A percentile compares a stretch with the other conserved stretches of the same genome.
Conservation (phyloP, 2,329 filamentous ascomycete species). For the Paecilomyces sp. region DNA sequence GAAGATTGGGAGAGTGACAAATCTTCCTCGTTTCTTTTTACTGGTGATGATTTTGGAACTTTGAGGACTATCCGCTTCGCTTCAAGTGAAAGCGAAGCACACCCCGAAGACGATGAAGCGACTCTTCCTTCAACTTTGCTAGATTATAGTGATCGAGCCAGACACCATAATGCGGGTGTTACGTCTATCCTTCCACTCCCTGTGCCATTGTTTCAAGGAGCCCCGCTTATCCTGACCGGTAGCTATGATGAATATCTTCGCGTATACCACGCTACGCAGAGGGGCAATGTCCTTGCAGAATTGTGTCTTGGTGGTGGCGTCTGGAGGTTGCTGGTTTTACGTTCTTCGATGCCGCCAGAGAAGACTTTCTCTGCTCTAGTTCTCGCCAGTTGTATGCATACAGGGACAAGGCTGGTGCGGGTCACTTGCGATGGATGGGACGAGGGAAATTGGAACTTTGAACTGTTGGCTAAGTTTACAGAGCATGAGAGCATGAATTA, state of each 20-base stretch:
- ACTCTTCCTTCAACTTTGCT: conserved; percentile 10
- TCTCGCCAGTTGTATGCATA: conserved; percentile 93
- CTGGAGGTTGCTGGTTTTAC: conserved; percentile 66
- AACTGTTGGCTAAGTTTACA: conserved; percentile 64
- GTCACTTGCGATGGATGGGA: conserved; percentile 25
- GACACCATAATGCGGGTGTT: conserved; percentile 71
- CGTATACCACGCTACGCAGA: conserved; percentile 40
- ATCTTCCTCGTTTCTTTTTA: conserved; percentile 23
- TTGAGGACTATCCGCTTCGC: conserved; percentile 24
- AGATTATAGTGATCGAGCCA: conserved; percentile 40
- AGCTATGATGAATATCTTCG: conserved; percentile 85
- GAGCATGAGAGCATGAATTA: conserved; percentile 96
- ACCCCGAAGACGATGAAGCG: conserved; percentile 5
- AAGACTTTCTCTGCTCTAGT: conserved; percentile 39
- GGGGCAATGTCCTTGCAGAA: conserved; percentile 53
- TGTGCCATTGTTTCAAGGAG: conserved; percentile 31
- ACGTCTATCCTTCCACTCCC: conserved; percentile 74
- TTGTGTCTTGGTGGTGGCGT: conserved; percentile 69
- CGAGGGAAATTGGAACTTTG: conserved; percentile 50
- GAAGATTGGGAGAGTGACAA: background rate
- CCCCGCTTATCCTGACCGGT: conserved; percentile 66
- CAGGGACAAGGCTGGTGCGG: conserved; percentile 62
- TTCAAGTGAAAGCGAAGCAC: background rate
- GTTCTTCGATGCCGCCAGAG: conserved; percentile 5
- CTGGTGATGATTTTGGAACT: conserved; percentile 33